A percentile compares a stretch with the other conserved stretches of the same genome.
Evolutionary conservation across 768 basidiomycete species (phyloP).

Genomic region (Boletus sp.): DNA sequence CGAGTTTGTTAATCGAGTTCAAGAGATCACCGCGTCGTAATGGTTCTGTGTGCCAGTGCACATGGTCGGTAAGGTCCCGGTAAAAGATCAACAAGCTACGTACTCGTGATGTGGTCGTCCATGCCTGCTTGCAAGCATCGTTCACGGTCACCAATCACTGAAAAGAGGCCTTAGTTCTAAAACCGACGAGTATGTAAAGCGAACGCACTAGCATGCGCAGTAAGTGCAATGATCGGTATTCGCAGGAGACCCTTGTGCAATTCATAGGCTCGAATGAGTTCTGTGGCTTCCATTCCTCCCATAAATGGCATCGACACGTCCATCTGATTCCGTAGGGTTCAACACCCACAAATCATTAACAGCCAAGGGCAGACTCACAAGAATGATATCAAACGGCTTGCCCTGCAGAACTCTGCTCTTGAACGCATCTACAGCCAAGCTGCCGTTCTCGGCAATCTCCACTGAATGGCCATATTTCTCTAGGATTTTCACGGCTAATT

Average conservation of each 20-base stretch:
- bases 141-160: constrained; percentile 88
- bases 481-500: constrained; percentile 92
- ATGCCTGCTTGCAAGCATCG: constrained; percentile 74
- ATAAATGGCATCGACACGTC: constrained; percentile 98
- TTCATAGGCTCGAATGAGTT: constrained; percentile 85
- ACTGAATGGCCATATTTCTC: constrained; percentile 95
- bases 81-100: constrained; percentile 24
- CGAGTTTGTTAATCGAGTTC: constrained; percentile 79
- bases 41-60: constrained; percentile 50
- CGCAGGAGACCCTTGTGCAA: constrained; percentile 61
- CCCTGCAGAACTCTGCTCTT: constrained; percentile 67
- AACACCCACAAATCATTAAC: neutral
- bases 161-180: constrained; percentile 8
- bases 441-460: constrained; percentile 97
- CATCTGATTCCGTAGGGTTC: constrained; percentile 57
- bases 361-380: constrained; percentile 51
- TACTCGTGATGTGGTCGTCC: constrained; percentile 84
- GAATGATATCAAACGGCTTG: constrained; percentile 86
- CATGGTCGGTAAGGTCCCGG: neutral
- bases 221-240: constrained; percentile 93
- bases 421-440: constrained; percentile 88
- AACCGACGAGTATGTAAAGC: neutral
- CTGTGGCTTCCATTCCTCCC: constrained; percentile 98
- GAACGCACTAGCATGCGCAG: constrained; percentile 90
- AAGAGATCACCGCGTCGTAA: constrained; percentile 73